Evolutionary conservation across 2,329 filamentous ascomycete species (phyloP).

Genomic region (Hypoxylon sp.): DNA sequence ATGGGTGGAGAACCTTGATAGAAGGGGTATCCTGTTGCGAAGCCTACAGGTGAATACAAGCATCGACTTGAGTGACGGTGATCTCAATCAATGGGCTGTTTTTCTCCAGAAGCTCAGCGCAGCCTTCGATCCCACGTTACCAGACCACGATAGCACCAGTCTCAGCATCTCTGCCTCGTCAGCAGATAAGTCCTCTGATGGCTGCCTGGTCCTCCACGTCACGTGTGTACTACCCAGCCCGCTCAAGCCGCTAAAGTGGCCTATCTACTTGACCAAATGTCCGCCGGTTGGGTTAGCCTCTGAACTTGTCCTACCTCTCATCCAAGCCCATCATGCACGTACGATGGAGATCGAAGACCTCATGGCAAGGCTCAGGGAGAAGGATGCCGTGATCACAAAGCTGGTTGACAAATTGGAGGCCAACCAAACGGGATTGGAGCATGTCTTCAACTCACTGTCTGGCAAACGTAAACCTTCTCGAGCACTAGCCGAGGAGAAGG

Average conservation of each 20-base stretch:
- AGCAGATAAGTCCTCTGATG: constrained; percentile 53
- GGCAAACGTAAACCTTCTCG: constrained; percentile 64
- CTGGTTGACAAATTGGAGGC: constrained; percentile 69
- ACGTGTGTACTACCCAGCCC: constrained; percentile 74
- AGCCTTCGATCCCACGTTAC: constrained; percentile 64
- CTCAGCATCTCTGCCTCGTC: constrained; percentile 60
- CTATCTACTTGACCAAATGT: constrained; percentile 68
- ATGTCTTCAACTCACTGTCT: constrained; percentile 67
- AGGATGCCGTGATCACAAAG: constrained; percentile 67
- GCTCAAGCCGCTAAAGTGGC: constrained; percentile 76
- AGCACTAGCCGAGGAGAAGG: constrained; percentile 61
- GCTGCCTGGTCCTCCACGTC: constrained; percentile 67
- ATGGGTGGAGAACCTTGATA: constrained; percentile 78
- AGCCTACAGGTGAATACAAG: constrained; percentile 75
- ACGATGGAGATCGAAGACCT: constrained; percentile 62
- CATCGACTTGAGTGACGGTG: constrained; percentile 79
- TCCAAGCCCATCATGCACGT: constrained; percentile 62
- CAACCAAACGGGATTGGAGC: constrained; percentile 66
- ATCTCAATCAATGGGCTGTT: constrained; percentile 75
- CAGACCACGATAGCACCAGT: constrained; percentile 61
- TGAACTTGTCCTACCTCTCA: constrained; percentile 67
- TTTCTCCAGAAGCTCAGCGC: constrained; percentile 75
- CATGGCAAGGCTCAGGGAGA: constrained; percentile 61
- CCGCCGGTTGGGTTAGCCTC: constrained; percentile 61
- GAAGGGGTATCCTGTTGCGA: constrained; percentile 73